Evolutionary conservation across 2,329 filamentous ascomycete genomes (phyloP), one percentile per base, ranked within the genome.

Genomic region (Thielaviopsis musarum): DNA sequence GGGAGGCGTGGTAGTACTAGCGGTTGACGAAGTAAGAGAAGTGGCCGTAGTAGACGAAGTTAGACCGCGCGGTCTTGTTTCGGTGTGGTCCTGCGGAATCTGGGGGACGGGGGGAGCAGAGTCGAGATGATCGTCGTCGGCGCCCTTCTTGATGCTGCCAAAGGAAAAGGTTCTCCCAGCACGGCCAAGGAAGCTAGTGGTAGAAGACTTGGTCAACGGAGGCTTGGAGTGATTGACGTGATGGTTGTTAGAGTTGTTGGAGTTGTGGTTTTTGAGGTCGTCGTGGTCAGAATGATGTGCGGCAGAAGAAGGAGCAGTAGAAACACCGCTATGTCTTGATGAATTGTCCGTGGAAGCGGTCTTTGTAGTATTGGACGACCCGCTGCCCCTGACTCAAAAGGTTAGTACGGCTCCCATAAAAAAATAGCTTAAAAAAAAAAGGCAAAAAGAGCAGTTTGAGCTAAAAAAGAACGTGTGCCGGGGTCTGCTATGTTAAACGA

Each of bases 101-200:
- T 62, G 58, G 19, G 69, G 72, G 17, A 69, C 64, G 15, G 70
- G 67, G 15, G 72, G 69, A 28, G 70, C 66, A 45, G 38, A 45
- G 52, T 52, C 53, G 15, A 26, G 38, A 41, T 56, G 26, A 28
- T 59, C 59, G 28, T 61, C 59, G 24, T 61, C 53, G 52, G 19
- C 30, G 28, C 52, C 52, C 65, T 80, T 82, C 66, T 80, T 81
- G 63, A 74, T 73, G 38, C 74, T 74, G 24, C 79, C 79, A 66
- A 83, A 82, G 2, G 80, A 82, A 64, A 82, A 82, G 0, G 80
- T 81, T 56, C 79, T 75, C 10, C 77, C 75, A 49, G 79, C 79
- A 62, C 78, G 73, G 62, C 77, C 79, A 56, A 83, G 68, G 58
- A 82, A 80, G 38, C 76, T 74, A 15, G 72, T 70, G n/a, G 74